Conservation (phyloP, 768 basidiomycete species). For the Plicaturopsis crispa region DNA sequence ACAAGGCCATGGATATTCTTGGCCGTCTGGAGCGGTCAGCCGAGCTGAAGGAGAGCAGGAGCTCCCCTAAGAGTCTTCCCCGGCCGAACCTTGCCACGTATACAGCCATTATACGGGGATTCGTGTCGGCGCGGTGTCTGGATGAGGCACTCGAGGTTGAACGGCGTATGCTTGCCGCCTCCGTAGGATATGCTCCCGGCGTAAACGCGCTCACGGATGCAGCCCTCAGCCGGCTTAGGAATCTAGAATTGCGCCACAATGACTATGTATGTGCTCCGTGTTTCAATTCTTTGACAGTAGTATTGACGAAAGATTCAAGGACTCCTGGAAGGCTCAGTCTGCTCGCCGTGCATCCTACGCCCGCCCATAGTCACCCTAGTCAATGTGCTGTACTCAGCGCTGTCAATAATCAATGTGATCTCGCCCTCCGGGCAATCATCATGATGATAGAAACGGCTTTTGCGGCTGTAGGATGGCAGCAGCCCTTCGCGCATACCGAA, state of each 20-base stretch:
- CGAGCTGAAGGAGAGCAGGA: slow-evolving; percentile 8
- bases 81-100: slow-evolving; percentile 25
- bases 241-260: too few species aligned
- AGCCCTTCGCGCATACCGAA: too few species aligned
- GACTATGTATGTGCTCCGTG: neutral
- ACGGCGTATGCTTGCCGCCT: slow-evolving; percentile 13
- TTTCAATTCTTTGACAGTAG: neutral
- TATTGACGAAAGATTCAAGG: neutral
- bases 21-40: slow-evolving; percentile 26
- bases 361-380: neutral
- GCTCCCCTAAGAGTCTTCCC: slow-evolving; percentile 12
- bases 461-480: too few species aligned
- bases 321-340: neutral
- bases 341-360: neutral
- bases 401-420: too few species aligned
- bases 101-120: slow-evolving; percentile 29
- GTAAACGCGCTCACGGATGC: slow-evolving; percentile 7
- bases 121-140: slow-evolving; percentile 21
- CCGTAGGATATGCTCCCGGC: slow-evolving; percentile 18
- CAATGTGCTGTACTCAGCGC: too few species aligned
- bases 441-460: too few species aligned
- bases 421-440: too few species aligned
- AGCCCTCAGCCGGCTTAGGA: too few species aligned
- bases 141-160: slow-evolving; percentile 24
- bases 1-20: slow-evolving; percentile 32